A percentile compares a stretch with the other conserved stretches of the same genome.
phyloP scores from a whole-genome alignment of 1,139 yeast genomes.

The Diutina mesorugosa region DNA sequence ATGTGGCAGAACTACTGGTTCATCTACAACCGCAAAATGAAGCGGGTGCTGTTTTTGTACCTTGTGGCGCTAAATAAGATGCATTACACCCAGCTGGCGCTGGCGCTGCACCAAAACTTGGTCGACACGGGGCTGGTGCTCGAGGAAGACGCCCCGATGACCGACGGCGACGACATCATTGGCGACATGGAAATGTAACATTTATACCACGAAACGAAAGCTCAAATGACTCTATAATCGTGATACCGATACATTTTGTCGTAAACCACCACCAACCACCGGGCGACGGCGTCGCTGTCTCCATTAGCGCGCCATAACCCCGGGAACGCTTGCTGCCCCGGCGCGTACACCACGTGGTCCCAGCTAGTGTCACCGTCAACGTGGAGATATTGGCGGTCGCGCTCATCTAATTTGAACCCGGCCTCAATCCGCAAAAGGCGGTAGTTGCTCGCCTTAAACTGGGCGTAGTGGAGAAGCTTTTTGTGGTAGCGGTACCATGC shows the following conservation, averaged over 20 bases:
- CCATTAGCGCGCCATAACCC: not conserved
- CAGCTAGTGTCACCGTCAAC: not conserved
- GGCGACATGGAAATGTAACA: slow-evolving; percentile 22
- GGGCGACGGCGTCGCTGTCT: not conserved
- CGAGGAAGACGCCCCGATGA: slow-evolving; percentile 8
- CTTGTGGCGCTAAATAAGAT: slow-evolving; percentile 30
- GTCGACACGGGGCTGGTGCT: slow-evolving; percentile 10
- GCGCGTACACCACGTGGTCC: not conserved
- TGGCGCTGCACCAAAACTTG: slow-evolving; percentile 3
- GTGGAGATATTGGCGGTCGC: not conserved
- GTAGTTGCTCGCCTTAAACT: not conserved
- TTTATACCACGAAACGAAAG: not conserved
- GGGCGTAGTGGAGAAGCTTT: not conserved
- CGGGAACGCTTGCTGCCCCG: not conserved
- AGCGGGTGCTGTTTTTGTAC: slow-evolving; percentile 80
- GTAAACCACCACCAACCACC: slow-evolving; percentile 1
- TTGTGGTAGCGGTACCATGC: not conserved
- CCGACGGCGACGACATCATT: slow-evolving; percentile 18
- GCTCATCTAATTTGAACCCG: not conserved
- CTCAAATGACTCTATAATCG: not conserved
- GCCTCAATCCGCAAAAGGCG: not conserved
- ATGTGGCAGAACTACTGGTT: slow-evolving; percentile 93
- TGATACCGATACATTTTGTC: not conserved
- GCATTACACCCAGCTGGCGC: slow-evolving; percentile 13
- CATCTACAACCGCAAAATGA: slow-evolving; percentile 78